Evolutionary conservation across 2,329 filamentous ascomycete genomes (phyloP).

Genomic region (Plectosphaerella sp.): DNA sequence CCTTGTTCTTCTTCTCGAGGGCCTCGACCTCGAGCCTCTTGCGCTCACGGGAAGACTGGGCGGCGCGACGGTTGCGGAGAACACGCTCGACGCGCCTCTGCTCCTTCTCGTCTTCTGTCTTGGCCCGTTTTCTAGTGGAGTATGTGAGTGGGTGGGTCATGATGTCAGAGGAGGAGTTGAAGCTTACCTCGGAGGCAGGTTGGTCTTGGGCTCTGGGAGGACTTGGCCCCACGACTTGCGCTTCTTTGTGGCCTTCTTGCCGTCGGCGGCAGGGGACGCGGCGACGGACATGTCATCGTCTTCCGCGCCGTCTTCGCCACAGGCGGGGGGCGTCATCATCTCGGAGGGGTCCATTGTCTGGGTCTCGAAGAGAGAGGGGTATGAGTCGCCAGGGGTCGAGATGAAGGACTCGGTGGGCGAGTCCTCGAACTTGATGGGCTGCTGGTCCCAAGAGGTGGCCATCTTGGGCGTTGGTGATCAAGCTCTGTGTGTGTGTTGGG

Average conservation of each 20-base stretch:
- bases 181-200: constrained; percentile 78
- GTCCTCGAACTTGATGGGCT: constrained; percentile 46
- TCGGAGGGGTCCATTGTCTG: constrained; percentile 40
- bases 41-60: constrained; percentile 92
- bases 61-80: constrained; percentile 90
- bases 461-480: constrained; percentile 24
- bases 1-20: constrained; percentile 70
- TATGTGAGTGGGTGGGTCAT: constrained; percentile 16
- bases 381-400: constrained; percentile 44
- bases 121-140: constrained; percentile 76
- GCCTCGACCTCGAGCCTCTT: constrained; percentile 86
- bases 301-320: constrained; percentile 20
- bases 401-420: constrained; percentile 52
- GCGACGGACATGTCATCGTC: constrained; percentile 16
- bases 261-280: constrained; percentile 27
- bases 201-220: constrained; percentile 93
- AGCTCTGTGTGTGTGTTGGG: constrained; percentile 22
- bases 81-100: constrained; percentile 96
- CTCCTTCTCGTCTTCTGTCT: constrained; percentile 98
- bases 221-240: constrained; percentile 98
- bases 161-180: constrained; percentile 1
- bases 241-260: constrained; percentile 80
- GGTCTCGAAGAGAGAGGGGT: constrained; percentile 42
- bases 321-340: constrained; percentile 44
- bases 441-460: constrained; percentile 31